phyloP scores from a whole-genome alignment of 768 basidiomycete species.

The Cyclocybe aegerita region DNA sequence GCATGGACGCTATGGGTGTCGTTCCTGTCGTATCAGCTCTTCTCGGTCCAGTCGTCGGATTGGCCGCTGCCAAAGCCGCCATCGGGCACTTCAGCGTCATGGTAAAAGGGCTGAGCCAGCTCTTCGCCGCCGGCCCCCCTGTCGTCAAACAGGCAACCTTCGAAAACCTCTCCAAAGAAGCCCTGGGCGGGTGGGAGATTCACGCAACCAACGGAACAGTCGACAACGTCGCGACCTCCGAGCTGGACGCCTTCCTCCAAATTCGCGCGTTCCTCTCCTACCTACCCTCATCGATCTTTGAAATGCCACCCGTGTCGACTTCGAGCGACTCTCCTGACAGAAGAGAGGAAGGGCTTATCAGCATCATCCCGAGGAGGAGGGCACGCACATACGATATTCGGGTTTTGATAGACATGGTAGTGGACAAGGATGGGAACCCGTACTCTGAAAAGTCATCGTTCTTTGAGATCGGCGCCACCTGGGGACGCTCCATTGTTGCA shows the following conservation, averaged over 20 bases:
- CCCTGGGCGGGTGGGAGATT: conserved; percentile 35
- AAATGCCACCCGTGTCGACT: conserved; percentile 26
- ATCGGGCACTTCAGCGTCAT: conserved; percentile 41
- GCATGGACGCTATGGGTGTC: conserved; percentile 36
- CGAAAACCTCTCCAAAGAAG: conserved; percentile 33
- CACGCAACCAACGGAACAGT: conserved; percentile 36
- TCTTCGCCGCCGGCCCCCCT: conserved; percentile 34
- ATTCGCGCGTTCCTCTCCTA: conserved; percentile 36
- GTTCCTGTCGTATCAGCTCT: conserved; percentile 38
- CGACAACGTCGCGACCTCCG: conserved; percentile 35
- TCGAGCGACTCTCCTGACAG: conserved; percentile 25
- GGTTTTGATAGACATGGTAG: conserved; percentile 30
- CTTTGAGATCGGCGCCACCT: conserved; percentile 37
- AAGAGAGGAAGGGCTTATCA: conserved; percentile 32
- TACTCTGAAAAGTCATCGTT: conserved; percentile 22
- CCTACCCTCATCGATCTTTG: conserved; percentile 39
- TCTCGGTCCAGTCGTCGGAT: conserved; percentile 38
- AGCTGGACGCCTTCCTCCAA: conserved; percentile 34
- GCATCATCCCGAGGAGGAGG: conserved; percentile 35
- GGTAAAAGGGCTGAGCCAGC: conserved; percentile 38
- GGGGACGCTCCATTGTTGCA: conserved; percentile 37
- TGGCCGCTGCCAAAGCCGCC: conserved; percentile 39
- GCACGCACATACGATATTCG: conserved; percentile 36
- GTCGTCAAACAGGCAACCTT: conserved; percentile 37
- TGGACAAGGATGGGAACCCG: conserved; percentile 24